These are phyloP conservation scores for Sphagnum contortum DNA, from an alignment of 225 moss, liverwort and hornwort species.

Conservation along the genomic window DNA sequence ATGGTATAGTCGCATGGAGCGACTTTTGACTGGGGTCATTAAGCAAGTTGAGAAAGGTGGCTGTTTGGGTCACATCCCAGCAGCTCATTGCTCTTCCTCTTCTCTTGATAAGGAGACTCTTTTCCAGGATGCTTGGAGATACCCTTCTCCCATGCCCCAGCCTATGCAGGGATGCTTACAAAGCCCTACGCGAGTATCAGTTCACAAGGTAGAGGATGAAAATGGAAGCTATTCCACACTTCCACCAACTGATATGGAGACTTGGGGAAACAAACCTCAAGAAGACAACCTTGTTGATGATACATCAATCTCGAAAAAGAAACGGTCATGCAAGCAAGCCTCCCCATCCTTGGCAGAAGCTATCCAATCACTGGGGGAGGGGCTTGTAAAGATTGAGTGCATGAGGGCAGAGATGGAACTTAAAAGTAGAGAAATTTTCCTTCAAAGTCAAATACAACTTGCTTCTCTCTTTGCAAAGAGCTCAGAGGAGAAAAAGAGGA, in stretches of 20 bases:
- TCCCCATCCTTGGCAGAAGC: neutral
- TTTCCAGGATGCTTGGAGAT: neutral
- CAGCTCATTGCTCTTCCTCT: neutral
- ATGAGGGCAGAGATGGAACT: conserved; percentile 1
- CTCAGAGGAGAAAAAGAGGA: neutral
- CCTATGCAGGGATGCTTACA: neutral
- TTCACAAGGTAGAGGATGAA: neutral
- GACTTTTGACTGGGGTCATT: neutral
- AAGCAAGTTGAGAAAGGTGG: neutral
- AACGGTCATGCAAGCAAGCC: neutral
- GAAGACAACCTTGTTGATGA: neutral
- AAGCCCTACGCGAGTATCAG: neutral
- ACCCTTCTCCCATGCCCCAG: neutral
- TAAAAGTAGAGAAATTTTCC: conserved; percentile 1
- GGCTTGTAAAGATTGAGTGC: neutral
- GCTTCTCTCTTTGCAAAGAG: conserved; percentile 1
- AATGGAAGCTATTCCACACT: neutral
- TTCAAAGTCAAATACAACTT: neutral
- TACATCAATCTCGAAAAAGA: neutral
- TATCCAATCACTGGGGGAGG: neutral
- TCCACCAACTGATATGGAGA: neutral
- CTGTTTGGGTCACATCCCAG: neutral
- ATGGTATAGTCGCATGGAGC: neutral
- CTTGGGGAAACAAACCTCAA: neutral
- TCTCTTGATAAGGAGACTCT: conserved; percentile 1